Percentiles rank a stretch among this genome's conserved stretches.
Evolutionary conservation across 768 basidiomycete species (phyloP).

Genomic region (Kwoniella sp.): DNA sequence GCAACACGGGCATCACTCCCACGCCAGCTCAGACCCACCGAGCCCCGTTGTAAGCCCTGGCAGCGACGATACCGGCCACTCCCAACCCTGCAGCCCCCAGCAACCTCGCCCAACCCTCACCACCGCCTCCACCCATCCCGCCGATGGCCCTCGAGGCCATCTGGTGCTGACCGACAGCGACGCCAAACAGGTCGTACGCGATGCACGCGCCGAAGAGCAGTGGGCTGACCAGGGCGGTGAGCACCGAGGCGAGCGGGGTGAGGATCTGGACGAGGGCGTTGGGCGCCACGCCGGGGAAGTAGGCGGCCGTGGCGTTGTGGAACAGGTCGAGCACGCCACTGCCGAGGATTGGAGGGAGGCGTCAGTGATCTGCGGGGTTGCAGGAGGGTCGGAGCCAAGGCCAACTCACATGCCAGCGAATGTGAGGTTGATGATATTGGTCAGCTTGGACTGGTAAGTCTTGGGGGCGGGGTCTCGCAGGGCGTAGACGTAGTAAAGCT

Average conservation of each 20-base stretch:
- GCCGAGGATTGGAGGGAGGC: not conserved
- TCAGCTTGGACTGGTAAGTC: constrained; percentile 39
- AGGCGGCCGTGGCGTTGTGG: constrained; percentile 44
- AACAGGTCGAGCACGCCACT: constrained; percentile 39
- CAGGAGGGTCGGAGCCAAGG: not conserved
- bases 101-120: constrained; percentile 38
- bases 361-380: too few relatives aligned
- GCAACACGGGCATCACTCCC: too few relatives aligned
- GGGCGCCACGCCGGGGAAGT: constrained; percentile 35
- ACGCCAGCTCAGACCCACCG: constrained; percentile 27
- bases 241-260: constrained; percentile 29
- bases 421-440: constrained; percentile 41
- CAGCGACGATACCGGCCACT: constrained; percentile 32
- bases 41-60: constrained; percentile 25
- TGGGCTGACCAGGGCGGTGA: constrained; percentile 33
- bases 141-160: constrained; percentile 28
- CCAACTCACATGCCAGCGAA: constrained; percentile 44
- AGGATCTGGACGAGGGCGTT: constrained; percentile 28
- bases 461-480: constrained; percentile 25
- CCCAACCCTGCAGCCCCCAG: constrained; percentile 27
- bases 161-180: constrained; percentile 41
- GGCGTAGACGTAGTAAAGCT: constrained; percentile 40
- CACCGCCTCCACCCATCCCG: constrained; percentile 40
- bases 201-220: constrained; percentile 36
- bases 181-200: constrained; percentile 36